These are phyloP conservation scores for Atalantia buxifolia DNA, from an alignment of 345 rosid genomes.

Conservation along the genomic window DNA sequence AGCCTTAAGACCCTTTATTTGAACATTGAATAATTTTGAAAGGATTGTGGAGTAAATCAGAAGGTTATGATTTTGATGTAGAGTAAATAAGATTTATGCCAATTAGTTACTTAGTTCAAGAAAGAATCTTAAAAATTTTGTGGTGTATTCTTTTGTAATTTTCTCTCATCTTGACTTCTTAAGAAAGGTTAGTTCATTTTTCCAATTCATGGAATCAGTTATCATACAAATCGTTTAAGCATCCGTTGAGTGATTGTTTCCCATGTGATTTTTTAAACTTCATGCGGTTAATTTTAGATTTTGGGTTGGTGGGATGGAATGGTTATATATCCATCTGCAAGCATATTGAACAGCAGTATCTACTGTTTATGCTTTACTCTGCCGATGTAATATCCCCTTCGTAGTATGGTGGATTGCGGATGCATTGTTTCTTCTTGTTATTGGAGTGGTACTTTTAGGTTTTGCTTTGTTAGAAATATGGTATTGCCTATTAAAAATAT, in stretches of 20 bases:
- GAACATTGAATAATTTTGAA: not conserved
- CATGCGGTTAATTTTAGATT: not conserved
- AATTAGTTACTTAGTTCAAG: not conserved
- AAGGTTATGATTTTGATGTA: not conserved
- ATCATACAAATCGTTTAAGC: not conserved
- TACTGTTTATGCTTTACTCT: not conserved
- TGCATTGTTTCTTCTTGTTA: not conserved
- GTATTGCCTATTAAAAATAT: not conserved
- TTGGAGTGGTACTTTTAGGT: not conserved
- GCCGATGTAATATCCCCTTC: not conserved
- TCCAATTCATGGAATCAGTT: not conserved
- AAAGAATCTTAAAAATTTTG: not conserved
- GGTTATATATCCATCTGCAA: not conserved
- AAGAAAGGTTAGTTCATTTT: not conserved
- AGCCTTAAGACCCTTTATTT: not conserved
- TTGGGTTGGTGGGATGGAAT: not conserved
- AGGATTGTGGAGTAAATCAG: not conserved
- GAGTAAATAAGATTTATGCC: not conserved
- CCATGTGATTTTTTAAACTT: not conserved
- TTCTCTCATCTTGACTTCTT: not conserved
- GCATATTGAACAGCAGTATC: not conserved
- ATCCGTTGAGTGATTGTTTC: not conserved
- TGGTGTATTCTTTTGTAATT: not conserved
- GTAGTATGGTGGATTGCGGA: not conserved
- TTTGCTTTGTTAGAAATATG: not conserved